Conservation (phyloP, 1,284 basidiomycete species). For the Golubevia sp. region DNA sequence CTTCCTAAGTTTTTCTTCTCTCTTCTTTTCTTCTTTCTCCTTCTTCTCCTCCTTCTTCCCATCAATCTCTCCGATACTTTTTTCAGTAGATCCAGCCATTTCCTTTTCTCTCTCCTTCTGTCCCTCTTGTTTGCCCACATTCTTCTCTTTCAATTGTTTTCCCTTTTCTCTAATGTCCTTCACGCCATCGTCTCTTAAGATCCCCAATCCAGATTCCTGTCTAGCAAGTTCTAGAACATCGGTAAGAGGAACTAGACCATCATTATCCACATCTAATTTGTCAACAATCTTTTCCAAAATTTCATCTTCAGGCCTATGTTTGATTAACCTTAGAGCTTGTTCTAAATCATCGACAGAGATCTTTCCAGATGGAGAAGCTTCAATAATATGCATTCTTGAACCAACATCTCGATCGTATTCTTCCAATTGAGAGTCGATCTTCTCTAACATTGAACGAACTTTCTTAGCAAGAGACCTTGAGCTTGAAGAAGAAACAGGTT, state of each 20-base stretch:
- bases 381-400: constrained; percentile 56
- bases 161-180: constrained; percentile 43
- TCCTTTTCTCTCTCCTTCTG: not conserved
- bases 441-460: constrained; percentile 50
- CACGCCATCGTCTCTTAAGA: constrained; percentile 37
- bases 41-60: not conserved
- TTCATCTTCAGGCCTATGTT: constrained; percentile 55
- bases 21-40: not conserved
- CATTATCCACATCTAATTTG: constrained; percentile 58
- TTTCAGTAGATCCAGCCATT: not conserved
- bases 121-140: not conserved
- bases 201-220: constrained; percentile 41
- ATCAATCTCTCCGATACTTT: not conserved
- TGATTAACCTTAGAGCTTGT: constrained; percentile 56
- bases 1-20: not conserved
- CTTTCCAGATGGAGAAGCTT: constrained; percentile 56
- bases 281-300: constrained; percentile 54
- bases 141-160: constrained; percentile 12
- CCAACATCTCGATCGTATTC: constrained; percentile 59
- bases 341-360: constrained; percentile 56
- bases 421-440: constrained; percentile 57
- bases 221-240: constrained; percentile 51
- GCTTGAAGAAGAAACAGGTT: constrained; percentile 14
- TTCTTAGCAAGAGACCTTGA: constrained; percentile 46
- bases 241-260: constrained; percentile 54